A percentile compares a stretch with the other conserved stretches of the same genome.
phyloP scores from a whole-genome alignment of 805 yeast species.

The Grigorovia transvaalensis region DNA sequence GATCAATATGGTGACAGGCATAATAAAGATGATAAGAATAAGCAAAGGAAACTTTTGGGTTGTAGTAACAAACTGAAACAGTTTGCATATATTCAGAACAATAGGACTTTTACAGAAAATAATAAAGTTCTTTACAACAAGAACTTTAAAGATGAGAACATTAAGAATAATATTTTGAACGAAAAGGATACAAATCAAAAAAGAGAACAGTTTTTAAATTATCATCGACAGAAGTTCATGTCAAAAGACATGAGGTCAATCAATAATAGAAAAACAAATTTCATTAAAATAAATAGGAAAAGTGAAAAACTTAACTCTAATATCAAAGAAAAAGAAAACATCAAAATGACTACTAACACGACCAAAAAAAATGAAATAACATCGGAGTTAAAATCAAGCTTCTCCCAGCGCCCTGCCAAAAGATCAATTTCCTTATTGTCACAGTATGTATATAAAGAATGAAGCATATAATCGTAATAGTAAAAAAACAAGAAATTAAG shows the following conservation, averaged over 20 bases:
- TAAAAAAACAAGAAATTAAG: not conserved
- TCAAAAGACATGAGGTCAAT: not conserved
- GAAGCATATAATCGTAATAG: not conserved
- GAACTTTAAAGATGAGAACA: too few species aligned
- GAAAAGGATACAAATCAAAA: not conserved
- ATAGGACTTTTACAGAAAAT: not conserved
- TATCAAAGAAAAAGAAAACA: not conserved
- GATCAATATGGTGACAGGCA: not conserved
- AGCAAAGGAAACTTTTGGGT: not conserved
- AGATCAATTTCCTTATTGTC: conserved; percentile 16
- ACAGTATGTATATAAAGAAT: conserved; percentile 13
- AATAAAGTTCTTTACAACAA: not conserved
- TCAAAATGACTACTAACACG: not conserved
- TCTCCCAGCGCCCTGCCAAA: conserved; percentile 6
- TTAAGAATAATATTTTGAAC: too few species aligned
- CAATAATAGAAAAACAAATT: too few species aligned
- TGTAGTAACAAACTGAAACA: not conserved
- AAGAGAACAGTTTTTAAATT: not conserved
- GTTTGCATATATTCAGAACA: not conserved
- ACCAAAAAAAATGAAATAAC: not conserved
- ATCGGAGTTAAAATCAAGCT: not conserved
- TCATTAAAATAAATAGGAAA: not conserved
- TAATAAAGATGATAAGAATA: not conserved
- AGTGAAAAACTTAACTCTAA: not conserved
- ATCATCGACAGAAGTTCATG: not conserved